These are phyloP conservation scores for Pyrenochaeta sp. DNA, from an alignment of 2,329 filamentous ascomycete genomes.

Conservation along the genomic window DNA sequence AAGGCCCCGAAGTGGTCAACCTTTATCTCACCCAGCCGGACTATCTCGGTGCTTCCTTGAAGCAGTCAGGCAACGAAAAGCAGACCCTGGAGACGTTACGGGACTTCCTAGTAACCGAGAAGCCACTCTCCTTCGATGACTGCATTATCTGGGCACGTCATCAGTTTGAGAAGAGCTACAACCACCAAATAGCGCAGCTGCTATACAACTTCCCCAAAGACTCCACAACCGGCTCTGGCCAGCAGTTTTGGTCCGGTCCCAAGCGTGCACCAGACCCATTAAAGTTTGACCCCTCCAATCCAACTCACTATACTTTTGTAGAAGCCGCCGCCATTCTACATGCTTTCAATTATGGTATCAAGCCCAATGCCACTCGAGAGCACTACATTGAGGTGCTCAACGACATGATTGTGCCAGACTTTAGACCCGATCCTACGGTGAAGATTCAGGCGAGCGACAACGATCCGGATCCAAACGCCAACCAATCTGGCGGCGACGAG, in stretches of 20 bases:
- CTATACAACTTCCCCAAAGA: slow-evolving; percentile 98
- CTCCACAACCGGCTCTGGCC: slow-evolving; percentile 83
- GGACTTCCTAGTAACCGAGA: slow-evolving; percentile 89
- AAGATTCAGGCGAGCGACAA: slow-evolving; percentile 98
- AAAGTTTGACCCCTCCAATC: slow-evolving; percentile 85
- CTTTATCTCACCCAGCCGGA: slow-evolving; percentile 90
- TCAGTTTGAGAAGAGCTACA: slow-evolving; percentile 95
- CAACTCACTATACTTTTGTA: slow-evolving; percentile 87
- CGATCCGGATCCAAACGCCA: slow-evolving; percentile 89
- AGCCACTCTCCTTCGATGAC: slow-evolving; percentile 91
- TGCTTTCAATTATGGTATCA: slow-evolving; percentile 98
- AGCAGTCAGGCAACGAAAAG: slow-evolving; percentile 95
- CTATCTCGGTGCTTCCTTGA: slow-evolving; percentile 85
- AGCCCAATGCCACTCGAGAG: slow-evolving; percentile 75
- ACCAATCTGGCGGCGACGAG: slow-evolving; percentile 70
- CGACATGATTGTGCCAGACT: slow-evolving; percentile 95
- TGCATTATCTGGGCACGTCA: slow-evolving; percentile 95
- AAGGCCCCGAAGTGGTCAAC: slow-evolving; percentile 92
- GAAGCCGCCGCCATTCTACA: slow-evolving; percentile 90
- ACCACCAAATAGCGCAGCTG: slow-evolving; percentile 94
- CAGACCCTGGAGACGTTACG: slow-evolving; percentile 89
- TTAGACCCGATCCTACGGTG: slow-evolving; percentile 85
- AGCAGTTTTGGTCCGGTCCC: slow-evolving; percentile 96
- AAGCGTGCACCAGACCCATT: slow-evolving; percentile 94
- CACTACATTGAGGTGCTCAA: slow-evolving; percentile 84